phyloP scores from a whole-genome alignment of 208 protist genomes.

The Crithidia sp. region DNA sequence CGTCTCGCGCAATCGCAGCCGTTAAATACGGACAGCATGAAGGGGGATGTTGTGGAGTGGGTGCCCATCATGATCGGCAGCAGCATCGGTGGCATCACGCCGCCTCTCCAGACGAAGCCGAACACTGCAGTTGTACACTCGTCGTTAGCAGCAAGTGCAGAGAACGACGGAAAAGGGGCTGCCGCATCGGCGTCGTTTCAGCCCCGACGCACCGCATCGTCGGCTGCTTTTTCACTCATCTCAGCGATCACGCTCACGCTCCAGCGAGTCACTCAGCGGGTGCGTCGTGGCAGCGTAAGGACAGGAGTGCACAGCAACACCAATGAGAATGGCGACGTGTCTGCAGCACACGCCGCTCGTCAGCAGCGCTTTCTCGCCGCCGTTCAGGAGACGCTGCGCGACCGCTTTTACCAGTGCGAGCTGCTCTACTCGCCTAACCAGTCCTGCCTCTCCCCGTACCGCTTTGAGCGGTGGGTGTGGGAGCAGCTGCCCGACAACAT shows the following conservation, averaged over 20 bases:
- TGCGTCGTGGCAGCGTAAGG: background rate
- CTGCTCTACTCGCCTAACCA: constrained; percentile 43
- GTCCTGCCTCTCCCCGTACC: constrained; percentile 43
- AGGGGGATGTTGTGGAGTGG: constrained; percentile 14
- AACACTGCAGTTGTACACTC: too few relatives aligned
- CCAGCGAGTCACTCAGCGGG: background rate
- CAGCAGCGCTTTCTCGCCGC: constrained; percentile 29
- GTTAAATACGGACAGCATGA: too few relatives aligned
- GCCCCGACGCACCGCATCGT: background rate
- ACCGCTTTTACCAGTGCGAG: constrained; percentile 42
- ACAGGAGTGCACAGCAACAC: background rate
- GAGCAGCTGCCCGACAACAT: constrained; percentile 56
- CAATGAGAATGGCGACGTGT: background rate
- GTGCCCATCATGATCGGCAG: background rate
- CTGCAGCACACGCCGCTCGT: background rate
- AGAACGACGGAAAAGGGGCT: background rate
- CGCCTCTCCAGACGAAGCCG: too few relatives aligned
- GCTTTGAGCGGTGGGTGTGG: constrained; percentile 58
- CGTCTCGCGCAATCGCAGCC: background rate
- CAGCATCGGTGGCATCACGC: background rate
- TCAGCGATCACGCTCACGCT: too few relatives aligned
- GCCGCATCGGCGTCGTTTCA: background rate
- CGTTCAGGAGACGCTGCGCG: constrained; percentile 23
- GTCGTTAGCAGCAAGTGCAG: too few relatives aligned
- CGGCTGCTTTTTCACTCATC: too few relatives aligned